Evolutionary conservation across 306 rosid genomes (phyloP).

Genomic region (Urtica urens): DNA sequence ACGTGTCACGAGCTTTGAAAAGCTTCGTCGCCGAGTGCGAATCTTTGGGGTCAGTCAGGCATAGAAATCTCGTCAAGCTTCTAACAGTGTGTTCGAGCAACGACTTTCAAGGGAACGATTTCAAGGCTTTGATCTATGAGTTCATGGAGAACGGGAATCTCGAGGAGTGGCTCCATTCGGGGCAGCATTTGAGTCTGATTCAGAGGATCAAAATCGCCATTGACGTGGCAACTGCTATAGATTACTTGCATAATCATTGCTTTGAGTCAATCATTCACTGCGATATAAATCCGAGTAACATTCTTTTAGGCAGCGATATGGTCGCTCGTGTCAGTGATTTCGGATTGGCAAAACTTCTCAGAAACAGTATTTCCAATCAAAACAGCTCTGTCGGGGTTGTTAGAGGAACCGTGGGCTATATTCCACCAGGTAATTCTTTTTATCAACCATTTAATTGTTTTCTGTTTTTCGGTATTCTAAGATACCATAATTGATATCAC

Average conservation of each 20-base stretch:
- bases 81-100: slow-evolving; percentile 14
- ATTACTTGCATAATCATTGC: slow-evolving; percentile 30
- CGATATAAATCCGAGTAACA: slow-evolving; percentile 15
- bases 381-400: not conserved
- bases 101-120: slow-evolving; percentile 8
- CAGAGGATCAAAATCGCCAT: slow-evolving; percentile 23
- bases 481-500: not conserved
- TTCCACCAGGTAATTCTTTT: slow-evolving; percentile 5
- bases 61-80: slow-evolving; percentile 19
- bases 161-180: slow-evolving; percentile 5
- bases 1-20: slow-evolving; percentile 6
- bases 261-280: slow-evolving; percentile 23
- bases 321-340: slow-evolving; percentile 34
- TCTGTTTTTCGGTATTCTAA: too few species aligned
- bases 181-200: not conserved
- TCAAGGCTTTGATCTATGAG: slow-evolving; percentile 9
- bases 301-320: slow-evolving; percentile 24
- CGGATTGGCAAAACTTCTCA: slow-evolving; percentile 30
- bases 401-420: slow-evolving; percentile 3
- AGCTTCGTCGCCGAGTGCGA: slow-evolving; percentile 8
- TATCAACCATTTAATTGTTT: too few species aligned
- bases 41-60: not conserved
- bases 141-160: slow-evolving; percentile 4
- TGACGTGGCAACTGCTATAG: slow-evolving; percentile 28
- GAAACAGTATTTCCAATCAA: not conserved